phyloP scores from a whole-genome alignment of 2,329 filamentous ascomycete genomes.

The Diaporthe caulivora region DNA sequence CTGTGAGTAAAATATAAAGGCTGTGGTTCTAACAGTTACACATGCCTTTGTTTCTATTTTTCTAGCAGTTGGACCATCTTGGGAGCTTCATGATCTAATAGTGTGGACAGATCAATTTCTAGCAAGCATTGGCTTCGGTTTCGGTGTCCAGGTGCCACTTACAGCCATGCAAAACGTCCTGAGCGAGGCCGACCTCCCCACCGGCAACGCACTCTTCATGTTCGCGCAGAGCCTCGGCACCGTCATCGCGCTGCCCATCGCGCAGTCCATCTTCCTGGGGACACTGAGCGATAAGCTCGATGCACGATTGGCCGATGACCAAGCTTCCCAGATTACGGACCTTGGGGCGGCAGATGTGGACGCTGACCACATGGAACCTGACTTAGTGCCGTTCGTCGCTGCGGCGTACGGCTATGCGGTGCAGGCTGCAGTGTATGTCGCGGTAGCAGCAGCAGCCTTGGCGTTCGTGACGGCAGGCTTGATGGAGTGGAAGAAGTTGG shows the following conservation, averaged over 20 bases:
- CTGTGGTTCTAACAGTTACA: no score
- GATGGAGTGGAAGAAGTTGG: slow-evolving; percentile 25
- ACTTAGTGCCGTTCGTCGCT: not conserved
- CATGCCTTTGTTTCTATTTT: not conserved
- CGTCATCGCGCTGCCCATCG: slow-evolving; percentile 9
- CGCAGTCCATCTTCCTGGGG: not conserved
- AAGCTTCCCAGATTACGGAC: not conserved
- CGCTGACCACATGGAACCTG: not conserved
- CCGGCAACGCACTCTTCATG: slow-evolving; percentile 18
- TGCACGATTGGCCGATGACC: not conserved
- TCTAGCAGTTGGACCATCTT: not conserved
- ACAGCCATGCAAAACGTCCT: slow-evolving; percentile 34
- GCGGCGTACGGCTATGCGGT: not conserved
- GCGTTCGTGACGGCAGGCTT: not conserved
- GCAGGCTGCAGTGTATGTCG: not conserved
- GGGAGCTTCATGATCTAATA: not conserved
- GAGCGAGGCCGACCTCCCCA: not conserved
- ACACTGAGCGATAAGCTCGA: not conserved
- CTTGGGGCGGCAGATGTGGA: slow-evolving; percentile 5
- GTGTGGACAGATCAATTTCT: slow-evolving; percentile 9
- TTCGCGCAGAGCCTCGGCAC: slow-evolving; percentile 7
- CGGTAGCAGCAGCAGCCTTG: not conserved
- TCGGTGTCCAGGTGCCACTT: slow-evolving; percentile 26
- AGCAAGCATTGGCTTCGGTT: slow-evolving; percentile 29
- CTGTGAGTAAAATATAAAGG: not conserved